Percentiles rank a stretch among this genome's conserved stretches.
Conservation (phyloP, 108 stramenopile genomes). For the Pseudonitzschia delicatissima region DNA sequence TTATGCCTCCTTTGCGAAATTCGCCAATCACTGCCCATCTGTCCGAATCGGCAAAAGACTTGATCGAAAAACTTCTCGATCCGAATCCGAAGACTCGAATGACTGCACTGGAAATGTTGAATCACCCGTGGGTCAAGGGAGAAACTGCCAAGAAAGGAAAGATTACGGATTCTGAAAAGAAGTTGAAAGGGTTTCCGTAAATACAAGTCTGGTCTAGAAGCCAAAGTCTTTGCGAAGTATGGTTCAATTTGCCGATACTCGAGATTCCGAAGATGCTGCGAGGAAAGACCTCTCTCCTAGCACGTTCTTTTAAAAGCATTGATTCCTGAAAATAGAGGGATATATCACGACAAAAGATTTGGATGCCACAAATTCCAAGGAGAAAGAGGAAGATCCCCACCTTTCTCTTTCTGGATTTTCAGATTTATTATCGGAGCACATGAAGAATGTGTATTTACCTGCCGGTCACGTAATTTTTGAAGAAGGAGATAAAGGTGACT, state of each 20-base stretch:
- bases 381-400: constrained; percentile 35
- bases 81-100: constrained; percentile 66
- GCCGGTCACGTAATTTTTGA: constrained; percentile 60
- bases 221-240: constrained; percentile 70
- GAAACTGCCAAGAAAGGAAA: constrained; percentile 66
- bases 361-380: constrained; percentile 2
- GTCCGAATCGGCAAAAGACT: constrained; percentile 64
- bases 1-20: constrained; percentile 41
- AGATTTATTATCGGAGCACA: constrained; percentile 61
- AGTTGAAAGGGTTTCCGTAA: constrained; percentile 49
- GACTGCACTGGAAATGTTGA: constrained; percentile 73
- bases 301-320: constrained; percentile 64
- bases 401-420: constrained; percentile 53
- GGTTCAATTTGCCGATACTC: constrained; percentile 50
- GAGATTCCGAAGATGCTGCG: constrained; percentile 36
- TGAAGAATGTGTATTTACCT: constrained; percentile 65
- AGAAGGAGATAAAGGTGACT: constrained; percentile 64
- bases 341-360: constrained; percentile 45
- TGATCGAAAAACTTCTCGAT: constrained; percentile 70
- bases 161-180: constrained; percentile 56
- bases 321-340: constrained; percentile 46
- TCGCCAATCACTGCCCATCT: constrained; percentile 46
- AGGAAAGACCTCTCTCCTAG: constrained; percentile 68
- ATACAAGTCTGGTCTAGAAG: constrained; percentile 64
- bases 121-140: constrained; percentile 88